Evolutionary conservation across 1,139 yeast genomes (phyloP).

Genomic region (Kodamaea suecica): DNA sequence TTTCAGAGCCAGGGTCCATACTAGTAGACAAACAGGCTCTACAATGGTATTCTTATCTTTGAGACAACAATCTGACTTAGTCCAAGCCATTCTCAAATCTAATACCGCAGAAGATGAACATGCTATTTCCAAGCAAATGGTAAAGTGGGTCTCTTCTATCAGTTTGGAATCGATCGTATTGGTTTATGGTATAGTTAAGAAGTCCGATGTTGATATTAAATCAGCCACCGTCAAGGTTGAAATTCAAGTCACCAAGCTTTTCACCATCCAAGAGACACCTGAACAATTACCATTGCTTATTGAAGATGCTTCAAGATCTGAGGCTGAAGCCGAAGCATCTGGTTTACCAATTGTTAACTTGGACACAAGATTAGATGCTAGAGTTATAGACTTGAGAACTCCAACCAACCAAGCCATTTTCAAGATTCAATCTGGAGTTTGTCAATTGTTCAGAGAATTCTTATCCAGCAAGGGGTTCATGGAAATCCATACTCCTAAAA

Average conservation of each 20-base stretch:
- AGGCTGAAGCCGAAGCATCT: constrained; percentile 88
- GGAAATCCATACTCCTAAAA: constrained; percentile 94
- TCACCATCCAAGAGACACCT: constrained; percentile 83
- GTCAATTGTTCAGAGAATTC: constrained; percentile 86
- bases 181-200: constrained; percentile 79
- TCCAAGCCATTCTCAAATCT: constrained; percentile 81
- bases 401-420: constrained; percentile 96
- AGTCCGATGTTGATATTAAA: constrained; percentile 83
- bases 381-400: constrained; percentile 95
- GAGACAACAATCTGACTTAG: constrained; percentile 80
- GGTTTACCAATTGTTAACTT: constrained; percentile 92
- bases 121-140: constrained; percentile 87
- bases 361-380: constrained; percentile 91
- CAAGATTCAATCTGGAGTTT: constrained; percentile 88
- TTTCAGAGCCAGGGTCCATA: constrained; percentile 92
- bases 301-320: constrained; percentile 95
- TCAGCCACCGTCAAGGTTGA: constrained; percentile 92
- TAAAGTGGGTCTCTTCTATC: constrained; percentile 88
- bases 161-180: constrained; percentile 88
- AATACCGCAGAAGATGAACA: constrained; percentile 53
- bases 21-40: constrained; percentile 92
- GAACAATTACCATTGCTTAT: constrained; percentile 88
- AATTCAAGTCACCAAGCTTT: constrained; percentile 70
- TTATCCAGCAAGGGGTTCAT: constrained; percentile 64
- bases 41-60: constrained; percentile 87